Conservation (phyloP, 2,329 filamentous ascomycete genomes). For the Graphilbum sp. region DNA sequence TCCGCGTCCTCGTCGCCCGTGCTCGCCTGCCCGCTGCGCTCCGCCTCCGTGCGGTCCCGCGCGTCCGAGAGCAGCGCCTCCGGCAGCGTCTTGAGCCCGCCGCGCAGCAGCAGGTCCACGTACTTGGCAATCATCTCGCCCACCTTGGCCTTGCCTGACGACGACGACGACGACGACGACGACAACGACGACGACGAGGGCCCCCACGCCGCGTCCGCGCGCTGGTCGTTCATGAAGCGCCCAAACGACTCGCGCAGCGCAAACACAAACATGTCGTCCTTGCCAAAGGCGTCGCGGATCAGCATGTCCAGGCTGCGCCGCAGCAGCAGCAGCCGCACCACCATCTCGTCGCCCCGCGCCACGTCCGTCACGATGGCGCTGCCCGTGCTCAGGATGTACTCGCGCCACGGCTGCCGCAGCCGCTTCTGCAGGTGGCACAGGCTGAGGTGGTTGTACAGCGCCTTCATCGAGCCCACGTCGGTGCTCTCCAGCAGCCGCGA, state of each 20-base stretch:
- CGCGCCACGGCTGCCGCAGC: constrained; percentile 57
- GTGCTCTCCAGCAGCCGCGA: constrained; percentile 56
- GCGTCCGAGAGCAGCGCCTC: constrained; percentile 46
- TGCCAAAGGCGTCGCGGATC: constrained; percentile 59
- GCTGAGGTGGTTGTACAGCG: constrained; percentile 62
- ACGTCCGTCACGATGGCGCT: constrained; percentile 66
- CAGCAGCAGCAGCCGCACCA: constrained; percentile 63
- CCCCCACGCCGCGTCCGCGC: constrained; percentile 53
- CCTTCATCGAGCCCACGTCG: constrained; percentile 53
- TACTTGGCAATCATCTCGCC: constrained; percentile 99
- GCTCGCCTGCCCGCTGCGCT: constrained; percentile 46
- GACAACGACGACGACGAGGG: too few relatives aligned
- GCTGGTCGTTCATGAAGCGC: constrained; percentile 74
- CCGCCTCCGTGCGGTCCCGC: constrained; percentile 39
- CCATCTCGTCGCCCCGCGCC: constrained; percentile 68
- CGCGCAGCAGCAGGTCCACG: constrained; percentile 74
- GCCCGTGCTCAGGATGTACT: constrained; percentile 64
- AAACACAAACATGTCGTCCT: constrained; percentile 61
- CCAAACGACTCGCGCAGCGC: constrained; percentile 74
- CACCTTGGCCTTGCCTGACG: constrained; percentile 77
- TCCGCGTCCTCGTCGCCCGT: constrained; percentile 81
- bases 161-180: too few relatives aligned
- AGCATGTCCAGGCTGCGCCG: constrained; percentile 65
- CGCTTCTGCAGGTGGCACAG: constrained; percentile 53
- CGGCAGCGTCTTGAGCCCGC: constrained; percentile 71